Evolutionary conservation across 228 moss, liverwort and hornwort species (phyloP).

Genomic region (Sphagnum fallax): DNA sequence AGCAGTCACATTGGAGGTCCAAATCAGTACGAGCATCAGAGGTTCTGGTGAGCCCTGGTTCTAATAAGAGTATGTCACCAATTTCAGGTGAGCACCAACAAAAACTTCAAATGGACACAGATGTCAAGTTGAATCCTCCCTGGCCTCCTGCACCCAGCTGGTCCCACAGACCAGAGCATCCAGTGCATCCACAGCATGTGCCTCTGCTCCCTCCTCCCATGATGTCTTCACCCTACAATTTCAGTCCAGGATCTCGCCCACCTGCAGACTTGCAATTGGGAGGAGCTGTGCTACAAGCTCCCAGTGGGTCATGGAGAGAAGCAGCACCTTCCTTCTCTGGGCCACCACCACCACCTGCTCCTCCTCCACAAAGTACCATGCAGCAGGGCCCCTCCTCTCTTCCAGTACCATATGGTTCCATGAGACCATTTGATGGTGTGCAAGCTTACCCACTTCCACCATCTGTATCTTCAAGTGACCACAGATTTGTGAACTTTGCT

Average conservation of each 20-base stretch:
- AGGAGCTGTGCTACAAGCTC: constrained; percentile 41
- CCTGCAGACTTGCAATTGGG: constrained; percentile 48
- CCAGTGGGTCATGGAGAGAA: constrained; percentile 51
- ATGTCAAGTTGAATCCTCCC: constrained; percentile 26
- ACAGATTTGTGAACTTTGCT: constrained; percentile 40
- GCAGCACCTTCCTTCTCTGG: constrained; percentile 22
- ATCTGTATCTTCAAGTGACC: constrained; percentile 35
- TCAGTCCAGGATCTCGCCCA: constrained; percentile 22
- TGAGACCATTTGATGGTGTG: constrained; percentile 30
- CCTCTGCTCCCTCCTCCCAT: constrained; percentile 26
- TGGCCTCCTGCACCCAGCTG: constrained; percentile 16
- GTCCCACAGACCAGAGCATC: constrained; percentile 30
- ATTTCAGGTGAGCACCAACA: constrained; percentile 17
- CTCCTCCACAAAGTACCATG: constrained; percentile 41
- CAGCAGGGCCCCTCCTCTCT: constrained; percentile 35
- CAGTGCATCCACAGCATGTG: constrained; percentile 14
- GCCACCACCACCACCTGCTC: constrained; percentile 34
- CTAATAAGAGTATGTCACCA: constrained; percentile 4
- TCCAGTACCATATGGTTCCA: constrained; percentile 32
- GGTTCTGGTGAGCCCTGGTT: constrained; percentile 14
- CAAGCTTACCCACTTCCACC: constrained; percentile 40
- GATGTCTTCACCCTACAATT: constrained; percentile 28
- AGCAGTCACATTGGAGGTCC: background rate
- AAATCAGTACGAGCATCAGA: constrained; percentile 7
- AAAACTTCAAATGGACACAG: constrained; percentile 16